Evolutionary conservation across 1,284 basidiomycete species (phyloP).

Genomic region (Ceratobasidium sp.): DNA sequence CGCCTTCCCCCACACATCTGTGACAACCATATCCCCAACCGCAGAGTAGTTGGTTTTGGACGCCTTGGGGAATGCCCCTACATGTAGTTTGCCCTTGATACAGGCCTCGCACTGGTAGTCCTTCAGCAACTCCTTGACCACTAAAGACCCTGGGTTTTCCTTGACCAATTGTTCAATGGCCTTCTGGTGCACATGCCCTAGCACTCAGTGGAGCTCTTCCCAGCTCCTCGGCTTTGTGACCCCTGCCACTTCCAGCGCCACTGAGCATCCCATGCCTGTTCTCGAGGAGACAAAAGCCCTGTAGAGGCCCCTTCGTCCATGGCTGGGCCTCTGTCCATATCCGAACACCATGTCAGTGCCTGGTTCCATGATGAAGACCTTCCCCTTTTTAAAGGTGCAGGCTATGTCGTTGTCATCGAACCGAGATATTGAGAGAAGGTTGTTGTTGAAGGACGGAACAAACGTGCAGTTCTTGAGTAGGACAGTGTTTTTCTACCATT

Average conservation of each 20-base stretch:
- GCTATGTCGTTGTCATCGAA: neutral
- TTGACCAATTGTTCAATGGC: neutral
- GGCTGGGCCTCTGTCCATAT: too few relatives aligned
- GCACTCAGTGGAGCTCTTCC: neutral
- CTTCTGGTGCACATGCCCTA: neutral
- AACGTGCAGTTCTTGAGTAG: neutral
- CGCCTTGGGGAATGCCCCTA: constrained; percentile 31
- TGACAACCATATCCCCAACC: constrained; percentile 52
- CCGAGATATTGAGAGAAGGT: neutral
- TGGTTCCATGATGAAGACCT: too few relatives aligned
- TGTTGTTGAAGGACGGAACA: neutral
- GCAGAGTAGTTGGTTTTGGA: too few relatives aligned
- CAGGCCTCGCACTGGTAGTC: neutral
- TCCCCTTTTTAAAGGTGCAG: too few relatives aligned
- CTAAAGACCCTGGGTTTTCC: neutral
- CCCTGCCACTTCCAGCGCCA: too few relatives aligned
- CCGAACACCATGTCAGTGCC: too few relatives aligned
- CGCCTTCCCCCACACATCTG: constrained; percentile 14
- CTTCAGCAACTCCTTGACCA: neutral
- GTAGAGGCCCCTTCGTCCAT: too few relatives aligned
- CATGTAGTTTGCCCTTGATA: constrained; percentile 33
- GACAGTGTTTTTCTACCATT: neutral
- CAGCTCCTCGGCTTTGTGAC: neutral
- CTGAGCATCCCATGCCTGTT: too few relatives aligned
- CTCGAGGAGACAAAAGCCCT: too few relatives aligned